Evolutionary conservation across 768 basidiomycete species (phyloP).

Genomic region (Trichaptum fuscoviolaceum): DNA sequence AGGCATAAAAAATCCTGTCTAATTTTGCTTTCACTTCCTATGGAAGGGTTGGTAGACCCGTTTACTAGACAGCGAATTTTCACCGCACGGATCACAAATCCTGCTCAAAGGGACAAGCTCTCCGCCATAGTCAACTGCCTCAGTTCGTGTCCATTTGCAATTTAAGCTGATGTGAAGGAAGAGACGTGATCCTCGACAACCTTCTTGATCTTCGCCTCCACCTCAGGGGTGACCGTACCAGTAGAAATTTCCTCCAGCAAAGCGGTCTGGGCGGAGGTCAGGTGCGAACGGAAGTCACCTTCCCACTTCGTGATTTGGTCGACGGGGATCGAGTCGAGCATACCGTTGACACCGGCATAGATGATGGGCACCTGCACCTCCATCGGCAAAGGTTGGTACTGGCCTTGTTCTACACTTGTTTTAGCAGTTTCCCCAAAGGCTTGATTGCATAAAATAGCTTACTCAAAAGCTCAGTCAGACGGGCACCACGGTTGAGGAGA

Average conservation of each 20-base stretch:
- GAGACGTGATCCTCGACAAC: slow-evolving; percentile 86
- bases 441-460: slow-evolving; percentile 25
- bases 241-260: slow-evolving; percentile 83
- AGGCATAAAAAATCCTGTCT: no score
- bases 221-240: slow-evolving; percentile 81
- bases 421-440: not conserved
- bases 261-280: slow-evolving; percentile 62
- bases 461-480: slow-evolving; percentile 95
- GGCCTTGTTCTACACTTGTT: slow-evolving; percentile 65
- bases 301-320: slow-evolving; percentile 94
- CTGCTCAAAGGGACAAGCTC: not conserved
- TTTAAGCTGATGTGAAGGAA: slow-evolving; percentile 52
- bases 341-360: slow-evolving; percentile 99
- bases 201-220: slow-evolving; percentile 94
- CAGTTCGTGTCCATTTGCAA: not conserved
- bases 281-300: slow-evolving; percentile 84
- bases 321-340: slow-evolving; percentile 95
- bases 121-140: not conserved
- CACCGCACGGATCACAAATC: no score
- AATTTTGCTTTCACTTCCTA: no score
- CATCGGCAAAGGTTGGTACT: slow-evolving; percentile 92
- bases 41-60: no score
- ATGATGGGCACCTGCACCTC: slow-evolving; percentile 98
- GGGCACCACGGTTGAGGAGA: slow-evolving; percentile 95
- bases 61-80: no score